Evolutionary conservation across 2,329 filamentous ascomycete species (phyloP), one percentile per base, ranked within the genome.

Genomic region (Achaetomium macrosporum): DNA sequence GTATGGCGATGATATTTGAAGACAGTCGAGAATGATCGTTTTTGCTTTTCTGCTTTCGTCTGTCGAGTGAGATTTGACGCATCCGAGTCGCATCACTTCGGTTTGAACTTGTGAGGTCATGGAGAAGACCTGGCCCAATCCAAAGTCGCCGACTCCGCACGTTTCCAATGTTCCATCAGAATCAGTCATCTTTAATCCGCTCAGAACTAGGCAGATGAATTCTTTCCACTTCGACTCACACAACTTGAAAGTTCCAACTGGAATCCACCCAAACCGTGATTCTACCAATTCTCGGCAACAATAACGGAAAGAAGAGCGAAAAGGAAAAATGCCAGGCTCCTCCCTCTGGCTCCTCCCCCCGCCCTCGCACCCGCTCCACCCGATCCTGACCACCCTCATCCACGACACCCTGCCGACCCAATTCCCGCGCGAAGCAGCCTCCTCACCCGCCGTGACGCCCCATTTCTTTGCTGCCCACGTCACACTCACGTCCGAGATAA

Each of bases 281-380:
- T 15, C 10, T 15, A 35, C 33, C 4, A 4, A 12, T 25, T 25
- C 7, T 4, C 25, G 20, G 37, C 10, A 10, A n/a, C n/a, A 47
- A 30, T 12, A 42, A n/a, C n/a, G n/a, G n/a, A n/a, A 42, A 25
- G 2, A 42, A 47, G 43, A 35, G 5, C 16, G 35, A 33, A 40
- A 31, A n/a, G n/a, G n/a, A 43, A 59, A 57, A 41, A 68, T 68
- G 66, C 60, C 66, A 13, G 65, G 65, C 51, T 66, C 64, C 7
- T 67, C 65, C 6, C 63, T 68, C 42, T 68, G 66, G 66, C 63
- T 68, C 13, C 55, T 66, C 19, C 66, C 66, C 5, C 63, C 63
- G 1, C 48, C 58, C 0, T 43, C 59, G 41, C 42, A 63, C 46
- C 60, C 63, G 15, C 51, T 65, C 36, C 57, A 63, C 47, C 20